phyloP scores from a whole-genome alignment of 1,139 yeast genomes.

The Ogataea hybrid region DNA sequence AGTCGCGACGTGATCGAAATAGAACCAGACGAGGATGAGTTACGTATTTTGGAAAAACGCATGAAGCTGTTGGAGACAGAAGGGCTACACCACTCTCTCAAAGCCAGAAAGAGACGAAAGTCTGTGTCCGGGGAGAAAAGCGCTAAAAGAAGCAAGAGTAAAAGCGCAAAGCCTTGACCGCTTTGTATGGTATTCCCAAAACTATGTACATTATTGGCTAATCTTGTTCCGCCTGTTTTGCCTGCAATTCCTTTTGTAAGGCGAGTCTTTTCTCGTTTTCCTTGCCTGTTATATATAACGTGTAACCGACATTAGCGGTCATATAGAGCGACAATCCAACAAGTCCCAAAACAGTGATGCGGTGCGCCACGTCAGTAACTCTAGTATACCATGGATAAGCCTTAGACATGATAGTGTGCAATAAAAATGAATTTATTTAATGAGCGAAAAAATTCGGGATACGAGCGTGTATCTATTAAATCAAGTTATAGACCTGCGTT shows the following conservation, averaged over 20 bases:
- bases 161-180: not conserved
- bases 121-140: not conserved
- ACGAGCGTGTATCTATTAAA: conserved; percentile 8
- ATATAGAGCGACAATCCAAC: conserved; percentile 68
- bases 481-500: conserved; percentile 14
- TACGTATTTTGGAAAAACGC: conserved; percentile 35
- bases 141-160: conserved; percentile 2
- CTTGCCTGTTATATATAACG: conserved; percentile 58
- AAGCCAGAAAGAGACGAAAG: conserved; percentile 33
- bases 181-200: conserved; percentile 1
- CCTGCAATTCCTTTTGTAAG: conserved; percentile 32
- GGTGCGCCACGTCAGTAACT: conserved; percentile 79
- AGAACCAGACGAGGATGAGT: conserved; percentile 35
- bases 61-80: conserved; percentile 33
- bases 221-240: conserved; percentile 23
- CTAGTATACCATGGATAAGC: conserved; percentile 67
- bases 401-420: conserved; percentile 11
- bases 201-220: conserved; percentile 10
- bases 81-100: conserved; percentile 51
- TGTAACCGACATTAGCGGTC: conserved; percentile 60
- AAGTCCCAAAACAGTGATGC: conserved; percentile 73
- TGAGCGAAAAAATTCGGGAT: conserved; percentile 1
- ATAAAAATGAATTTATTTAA: conserved; percentile 2
- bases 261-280: conserved; percentile 43
- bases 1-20: conserved; percentile 37